Conservation (phyloP, 1,284 basidiomycete species). For the Ganoderma sinense region DNA sequence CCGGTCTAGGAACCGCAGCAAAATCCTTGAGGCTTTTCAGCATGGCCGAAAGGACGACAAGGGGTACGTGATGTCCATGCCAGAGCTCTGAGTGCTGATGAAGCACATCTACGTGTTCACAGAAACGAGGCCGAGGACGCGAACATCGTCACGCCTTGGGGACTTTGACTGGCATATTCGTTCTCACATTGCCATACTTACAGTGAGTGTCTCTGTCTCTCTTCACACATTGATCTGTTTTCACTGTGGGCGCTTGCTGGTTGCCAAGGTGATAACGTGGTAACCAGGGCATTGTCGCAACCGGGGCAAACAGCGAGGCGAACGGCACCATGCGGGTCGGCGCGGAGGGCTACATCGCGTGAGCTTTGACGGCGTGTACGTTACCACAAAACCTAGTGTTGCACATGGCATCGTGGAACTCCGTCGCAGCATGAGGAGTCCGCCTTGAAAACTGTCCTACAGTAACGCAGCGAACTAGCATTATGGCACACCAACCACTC, state of each 20-base stretch:
- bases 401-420: background rate
- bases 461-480: background rate
- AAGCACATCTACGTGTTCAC: too few species aligned
- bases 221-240: background rate
- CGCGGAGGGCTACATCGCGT: constrained; percentile 45
- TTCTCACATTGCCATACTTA: too few species aligned
- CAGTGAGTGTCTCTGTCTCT: constrained; percentile 48
- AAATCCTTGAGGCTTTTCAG: too few species aligned
- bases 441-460: too few species aligned
- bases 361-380: background rate
- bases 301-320: constrained; percentile 56
- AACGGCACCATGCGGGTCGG: constrained; percentile 63
- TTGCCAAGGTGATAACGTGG: background rate
- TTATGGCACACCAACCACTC: background rate
- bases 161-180: too few species aligned
- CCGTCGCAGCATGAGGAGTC: too few species aligned
- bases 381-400: background rate
- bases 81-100: too few species aligned
- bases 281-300: constrained; percentile 80
- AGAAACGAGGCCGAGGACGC: too few species aligned
- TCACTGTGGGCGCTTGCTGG: background rate
- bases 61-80: too few species aligned
- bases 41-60: too few species aligned
- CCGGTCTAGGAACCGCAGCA: too few species aligned
- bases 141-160: too few species aligned